These are phyloP conservation scores for Daldinia childiae DNA, from an alignment of 495 filamentous ascomycete species.

Conservation along the genomic window DNA sequence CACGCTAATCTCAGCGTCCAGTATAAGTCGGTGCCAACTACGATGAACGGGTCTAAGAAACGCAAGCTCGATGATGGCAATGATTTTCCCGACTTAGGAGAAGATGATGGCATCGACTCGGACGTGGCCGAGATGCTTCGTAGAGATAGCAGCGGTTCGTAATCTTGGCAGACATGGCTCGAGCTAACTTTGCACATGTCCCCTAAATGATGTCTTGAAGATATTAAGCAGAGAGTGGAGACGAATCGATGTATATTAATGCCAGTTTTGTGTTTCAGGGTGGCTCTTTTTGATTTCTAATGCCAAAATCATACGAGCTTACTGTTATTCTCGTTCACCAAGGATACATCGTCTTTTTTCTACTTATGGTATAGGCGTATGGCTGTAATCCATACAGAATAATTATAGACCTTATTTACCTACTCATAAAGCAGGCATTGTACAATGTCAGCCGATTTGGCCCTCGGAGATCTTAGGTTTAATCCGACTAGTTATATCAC, in stretches of 20 bases:
- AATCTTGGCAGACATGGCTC: background rate
- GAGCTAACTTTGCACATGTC: background rate
- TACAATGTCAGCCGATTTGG: background rate
- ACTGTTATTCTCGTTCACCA: background rate
- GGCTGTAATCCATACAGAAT: background rate
- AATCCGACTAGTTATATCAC: no score
- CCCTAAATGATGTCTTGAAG: background rate
- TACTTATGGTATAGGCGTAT: background rate
- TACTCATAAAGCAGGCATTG: background rate
- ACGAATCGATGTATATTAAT: slow-evolving; percentile 8
- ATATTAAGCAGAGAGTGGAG: background rate
- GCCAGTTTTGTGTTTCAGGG: slow-evolving; percentile 8
- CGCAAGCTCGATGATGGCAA: slow-evolving; percentile 72
- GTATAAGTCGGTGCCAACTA: slow-evolving; percentile 55
- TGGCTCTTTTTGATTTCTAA: background rate
- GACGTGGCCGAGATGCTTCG: slow-evolving; percentile 84
- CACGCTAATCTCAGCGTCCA: slow-evolving; percentile 61
- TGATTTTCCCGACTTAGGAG: slow-evolving; percentile 75
- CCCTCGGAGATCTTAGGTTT: no score
- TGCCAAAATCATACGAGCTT: background rate
- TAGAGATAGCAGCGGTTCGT: slow-evolving; percentile 52
- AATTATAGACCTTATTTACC: background rate
- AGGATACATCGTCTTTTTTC: background rate
- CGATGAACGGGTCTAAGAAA: slow-evolving; percentile 68
- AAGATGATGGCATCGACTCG: slow-evolving; percentile 77